Percentiles rank a stretch among this genome's conserved stretches.
Evolutionary conservation across 2,329 filamentous ascomycete species (phyloP).

Genomic region (Ceratocystis ficicola): DNA sequence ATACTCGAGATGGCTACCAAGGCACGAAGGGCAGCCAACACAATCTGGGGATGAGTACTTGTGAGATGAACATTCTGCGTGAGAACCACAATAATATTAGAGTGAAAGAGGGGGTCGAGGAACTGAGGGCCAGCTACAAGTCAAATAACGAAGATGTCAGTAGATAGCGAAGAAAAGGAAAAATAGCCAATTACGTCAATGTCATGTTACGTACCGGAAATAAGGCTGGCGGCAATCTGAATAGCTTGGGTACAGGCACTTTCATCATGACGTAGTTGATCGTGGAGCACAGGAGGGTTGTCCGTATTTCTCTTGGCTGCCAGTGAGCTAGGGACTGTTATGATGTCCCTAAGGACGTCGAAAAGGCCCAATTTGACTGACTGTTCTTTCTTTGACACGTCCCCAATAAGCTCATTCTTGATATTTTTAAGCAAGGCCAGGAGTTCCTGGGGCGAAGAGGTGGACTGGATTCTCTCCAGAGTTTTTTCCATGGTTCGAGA

Average conservation of each 20-base stretch:
- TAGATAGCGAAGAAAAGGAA: background rate
- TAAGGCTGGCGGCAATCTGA: constrained; percentile 56
- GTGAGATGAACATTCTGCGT: constrained; percentile 56
- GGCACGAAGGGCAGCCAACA: constrained; percentile 60
- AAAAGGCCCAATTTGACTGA: constrained; percentile 62
- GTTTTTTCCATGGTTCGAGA: constrained; percentile 41
- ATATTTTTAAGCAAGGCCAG: constrained; percentile 54
- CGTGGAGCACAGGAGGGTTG: background rate
- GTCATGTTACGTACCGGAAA: constrained; percentile 3
- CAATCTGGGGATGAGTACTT: constrained; percentile 52
- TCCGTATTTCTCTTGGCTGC: background rate
- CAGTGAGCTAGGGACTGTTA: background rate
- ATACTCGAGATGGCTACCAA: constrained; percentile 22
- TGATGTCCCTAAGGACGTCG: constrained; percentile 34
- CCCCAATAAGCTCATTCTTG: constrained; percentile 83
- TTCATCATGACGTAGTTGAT: constrained; percentile 10
- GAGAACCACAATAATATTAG: constrained; percentile 55
- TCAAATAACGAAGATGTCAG: background rate
- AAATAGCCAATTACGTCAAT: background rate
- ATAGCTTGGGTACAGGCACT: constrained; percentile 54
- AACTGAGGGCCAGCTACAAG: constrained; percentile 64
- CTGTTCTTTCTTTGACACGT: constrained; percentile 72
- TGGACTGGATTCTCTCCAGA: constrained; percentile 44
- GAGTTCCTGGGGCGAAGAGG: constrained; percentile 41
- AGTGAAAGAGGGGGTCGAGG: constrained; percentile 58